Conservation (phyloP, 2,329 filamentous ascomycete genomes). For the Coniella vitis region DNA sequence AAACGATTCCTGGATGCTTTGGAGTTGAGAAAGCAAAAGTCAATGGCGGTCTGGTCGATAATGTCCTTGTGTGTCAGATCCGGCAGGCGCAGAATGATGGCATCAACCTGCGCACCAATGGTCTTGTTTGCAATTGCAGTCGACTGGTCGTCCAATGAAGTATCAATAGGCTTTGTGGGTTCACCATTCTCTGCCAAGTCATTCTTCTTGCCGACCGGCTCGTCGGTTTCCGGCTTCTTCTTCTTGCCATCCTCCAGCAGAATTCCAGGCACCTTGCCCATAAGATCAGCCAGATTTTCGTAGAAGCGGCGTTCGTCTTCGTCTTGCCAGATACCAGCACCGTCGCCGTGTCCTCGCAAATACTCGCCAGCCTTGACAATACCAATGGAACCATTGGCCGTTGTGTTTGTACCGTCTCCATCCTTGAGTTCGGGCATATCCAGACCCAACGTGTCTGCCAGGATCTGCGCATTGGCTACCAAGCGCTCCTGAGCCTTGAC, state of each 20-base stretch:
- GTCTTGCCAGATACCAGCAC: slow-evolving; percentile 95
- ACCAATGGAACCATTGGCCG: slow-evolving; percentile 73
- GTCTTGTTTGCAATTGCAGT: slow-evolving; percentile 97
- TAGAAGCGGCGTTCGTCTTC: slow-evolving; percentile 98
- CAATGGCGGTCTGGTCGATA: slow-evolving; percentile 86
- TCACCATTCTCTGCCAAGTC: slow-evolving; percentile 47
- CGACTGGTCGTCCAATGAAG: slow-evolving; percentile 71
- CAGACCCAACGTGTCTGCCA: slow-evolving; percentile 79
- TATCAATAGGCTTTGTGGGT: slow-evolving; percentile 41
- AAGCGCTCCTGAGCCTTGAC: slow-evolving; percentile 88
- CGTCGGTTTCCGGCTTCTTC: slow-evolving; percentile 77
- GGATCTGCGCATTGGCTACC: slow-evolving; percentile 78
- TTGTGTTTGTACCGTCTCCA: slow-evolving; percentile 61
- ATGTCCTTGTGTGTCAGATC: slow-evolving; percentile 87
- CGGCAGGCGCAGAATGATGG: slow-evolving; percentile 77
- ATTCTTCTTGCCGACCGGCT: slow-evolving; percentile 71
- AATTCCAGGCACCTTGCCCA: slow-evolving; percentile 90
- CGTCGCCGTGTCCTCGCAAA: slow-evolving; percentile 80
- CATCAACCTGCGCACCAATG: slow-evolving; percentile 93
- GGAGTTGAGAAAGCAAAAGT: slow-evolving; percentile 97
- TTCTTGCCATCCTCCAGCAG: slow-evolving; percentile 92
- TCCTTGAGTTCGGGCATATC: slow-evolving; percentile 94
- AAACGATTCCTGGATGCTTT: slow-evolving; percentile 94
- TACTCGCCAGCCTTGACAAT: slow-evolving; percentile 93
- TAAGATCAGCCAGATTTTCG: slow-evolving; percentile 90